phyloP scores from a whole-genome alignment of 148 eudicot genomes.

The Suaeda aralocaspica region DNA sequence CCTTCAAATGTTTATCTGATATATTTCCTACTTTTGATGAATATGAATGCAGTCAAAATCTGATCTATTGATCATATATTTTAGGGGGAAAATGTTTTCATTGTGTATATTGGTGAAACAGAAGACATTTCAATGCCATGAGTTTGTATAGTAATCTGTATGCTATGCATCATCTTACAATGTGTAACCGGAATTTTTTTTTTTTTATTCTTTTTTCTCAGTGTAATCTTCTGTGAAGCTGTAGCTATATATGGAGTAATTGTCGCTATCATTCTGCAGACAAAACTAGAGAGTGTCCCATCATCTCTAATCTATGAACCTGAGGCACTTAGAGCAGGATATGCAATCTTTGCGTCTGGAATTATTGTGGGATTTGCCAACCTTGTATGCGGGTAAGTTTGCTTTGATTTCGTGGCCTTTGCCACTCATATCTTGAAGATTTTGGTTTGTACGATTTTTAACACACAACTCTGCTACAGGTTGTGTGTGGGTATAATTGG shows the following conservation, averaged over 20 bases:
- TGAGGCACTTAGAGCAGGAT: slow-evolving; percentile 94
- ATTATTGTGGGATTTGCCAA: slow-evolving; percentile 96
- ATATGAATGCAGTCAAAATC: background rate
- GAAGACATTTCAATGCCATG: background rate
- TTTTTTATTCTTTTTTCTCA: slow-evolving; percentile 24
- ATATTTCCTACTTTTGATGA: background rate
- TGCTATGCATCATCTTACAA: slow-evolving; percentile 1
- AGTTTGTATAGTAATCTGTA: background rate
- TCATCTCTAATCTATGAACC: slow-evolving; percentile 54
- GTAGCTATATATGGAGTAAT: slow-evolving; percentile 99
- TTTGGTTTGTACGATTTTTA: background rate
- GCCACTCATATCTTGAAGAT: too few relatives aligned
- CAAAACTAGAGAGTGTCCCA: slow-evolving; percentile 91
- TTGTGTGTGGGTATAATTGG: slow-evolving; percentile 95
- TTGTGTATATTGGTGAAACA: background rate
- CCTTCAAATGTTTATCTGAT: too few relatives aligned
- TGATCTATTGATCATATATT: background rate
- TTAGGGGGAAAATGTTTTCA: background rate
- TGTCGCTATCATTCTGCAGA: slow-evolving; percentile 96
- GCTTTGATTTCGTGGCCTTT: background rate
- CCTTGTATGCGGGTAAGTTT: slow-evolving; percentile 88
- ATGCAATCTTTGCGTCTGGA: slow-evolving; percentile 91
- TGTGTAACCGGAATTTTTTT: slow-evolving; percentile 7
- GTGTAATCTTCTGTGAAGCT: slow-evolving; percentile 98
- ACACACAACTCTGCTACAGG: slow-evolving; percentile 33